Percentiles rank a stretch among this genome's conserved stretches.
phyloP scores from a whole-genome alignment of 2,329 filamentous ascomycete species.

The Claviceps quebecensis region DNA sequence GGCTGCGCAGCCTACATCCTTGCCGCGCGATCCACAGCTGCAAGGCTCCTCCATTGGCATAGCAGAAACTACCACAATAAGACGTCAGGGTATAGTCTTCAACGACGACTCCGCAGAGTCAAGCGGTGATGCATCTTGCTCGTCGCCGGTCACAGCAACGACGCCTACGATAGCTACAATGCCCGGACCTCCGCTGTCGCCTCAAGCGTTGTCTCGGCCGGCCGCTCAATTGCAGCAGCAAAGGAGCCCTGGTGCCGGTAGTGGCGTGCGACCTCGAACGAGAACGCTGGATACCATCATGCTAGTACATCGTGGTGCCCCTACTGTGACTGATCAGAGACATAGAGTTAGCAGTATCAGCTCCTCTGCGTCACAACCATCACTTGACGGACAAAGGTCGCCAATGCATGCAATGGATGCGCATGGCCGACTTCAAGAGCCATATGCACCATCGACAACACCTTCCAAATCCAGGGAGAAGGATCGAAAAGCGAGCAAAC shows the following conservation, averaged over 20 bases:
- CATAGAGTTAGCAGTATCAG: slow-evolving; percentile 59
- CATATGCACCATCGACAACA: slow-evolving; percentile 11
- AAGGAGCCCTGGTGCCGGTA: slow-evolving; percentile 18
- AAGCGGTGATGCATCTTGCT: slow-evolving; percentile 22
- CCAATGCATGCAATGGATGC: slow-evolving; percentile 28
- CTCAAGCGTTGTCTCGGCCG: slow-evolving; percentile 1
- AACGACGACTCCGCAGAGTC: slow-evolving; percentile 36
- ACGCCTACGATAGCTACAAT: background rate
- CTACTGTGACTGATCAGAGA: slow-evolving; percentile 33
- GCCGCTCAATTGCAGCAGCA: slow-evolving; percentile 13
- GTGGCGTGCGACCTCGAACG: slow-evolving; percentile 36
- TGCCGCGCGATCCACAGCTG: slow-evolving; percentile 14
- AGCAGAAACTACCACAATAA: slow-evolving; percentile 22
- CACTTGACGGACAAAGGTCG: slow-evolving; percentile 33
- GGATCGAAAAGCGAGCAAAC: slow-evolving; percentile 33
- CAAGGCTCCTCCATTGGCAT: slow-evolving; percentile 20
- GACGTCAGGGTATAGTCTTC: slow-evolving; percentile 48
- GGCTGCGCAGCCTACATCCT: slow-evolving; percentile 1
- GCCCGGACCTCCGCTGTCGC: background rate
- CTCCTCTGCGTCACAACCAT: slow-evolving; percentile 41
- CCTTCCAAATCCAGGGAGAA: slow-evolving; percentile 8
- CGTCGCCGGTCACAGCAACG: slow-evolving; percentile 11
- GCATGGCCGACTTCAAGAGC: slow-evolving; percentile 21
- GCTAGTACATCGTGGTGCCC: slow-evolving; percentile 29
- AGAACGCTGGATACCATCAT: slow-evolving; percentile 44